Base-by-base conservation (phyloP, 2,329 filamentous ascomycete species). In the Paracamarosporium sp. region DNA sequence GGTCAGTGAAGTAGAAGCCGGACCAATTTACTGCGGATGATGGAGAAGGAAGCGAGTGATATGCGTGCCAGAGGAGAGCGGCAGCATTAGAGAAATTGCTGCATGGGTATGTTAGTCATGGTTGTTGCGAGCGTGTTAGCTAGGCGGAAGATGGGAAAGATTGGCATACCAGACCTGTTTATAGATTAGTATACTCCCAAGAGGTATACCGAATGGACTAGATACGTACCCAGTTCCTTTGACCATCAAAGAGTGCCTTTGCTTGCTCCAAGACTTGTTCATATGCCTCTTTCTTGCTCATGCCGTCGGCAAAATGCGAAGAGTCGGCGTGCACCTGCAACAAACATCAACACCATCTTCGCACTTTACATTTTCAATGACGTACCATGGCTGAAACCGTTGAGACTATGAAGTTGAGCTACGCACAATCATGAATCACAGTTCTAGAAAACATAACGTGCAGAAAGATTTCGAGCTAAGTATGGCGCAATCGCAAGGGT, bases 61-160 rank as follows among this genome's bases (percentile, higher is more conserved):
- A 90, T 3, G 88, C 90, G 70, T 95, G 90, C 89, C 90, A 94
- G 62, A 94, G 81, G 27, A 94, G 82, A 3, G 90, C 88, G 7
- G 91, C 87, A 4, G 88, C 79, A 73, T 94, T 95, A 63, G 91
- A 82, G 46, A 93, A 84, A 75, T 95, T 94, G 58, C 68, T 65
- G 15, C 22, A 15, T 4, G 4, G 13, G 20, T n/a, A 27, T 1
- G 41, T 46, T 20, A 46, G 51, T 47, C n/a, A 46, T 9, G 41
- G 44, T 13, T 6, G 12, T 40, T 33, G 15, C 30, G 24, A 41
- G 15, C 30, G 33, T 15, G 22, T 25, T 3, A 40, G 47, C 25
- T 27, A 30, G 38, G 41, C 27, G 17, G 35, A 44, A 7, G 54
- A 43, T 12, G 45, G 20, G 13, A 41, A 30, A 28, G 30, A 13